Percentiles rank a stretch among this genome's conserved stretches.
Evolutionary conservation across 2,329 filamentous ascomycete genomes (phyloP).

Genomic region (Sphaceloma murrayae): DNA sequence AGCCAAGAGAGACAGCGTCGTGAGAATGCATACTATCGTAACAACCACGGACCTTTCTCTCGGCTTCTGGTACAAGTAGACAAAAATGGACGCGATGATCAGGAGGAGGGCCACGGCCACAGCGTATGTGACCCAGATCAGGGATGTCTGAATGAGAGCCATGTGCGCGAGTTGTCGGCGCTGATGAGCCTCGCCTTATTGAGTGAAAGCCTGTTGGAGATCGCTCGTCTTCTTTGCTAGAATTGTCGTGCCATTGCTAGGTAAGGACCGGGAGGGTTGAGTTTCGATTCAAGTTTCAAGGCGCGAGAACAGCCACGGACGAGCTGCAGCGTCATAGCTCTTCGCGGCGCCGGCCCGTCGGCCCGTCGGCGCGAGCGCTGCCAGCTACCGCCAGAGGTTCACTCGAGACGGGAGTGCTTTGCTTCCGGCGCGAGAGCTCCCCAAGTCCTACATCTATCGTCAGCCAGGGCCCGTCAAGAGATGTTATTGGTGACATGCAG

Average conservation of each 20-base stretch:
- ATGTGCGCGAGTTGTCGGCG: conserved; percentile 31
- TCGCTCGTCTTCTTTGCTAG: too few relatives aligned
- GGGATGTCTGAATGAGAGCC: conserved; percentile 69
- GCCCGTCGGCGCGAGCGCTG: too few relatives aligned
- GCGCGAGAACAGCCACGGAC: neutral
- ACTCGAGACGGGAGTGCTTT: too few relatives aligned
- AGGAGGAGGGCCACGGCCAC: conserved; percentile 70
- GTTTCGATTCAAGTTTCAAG: conserved; percentile 6
- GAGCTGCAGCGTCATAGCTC: conserved; percentile 4
- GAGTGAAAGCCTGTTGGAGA: too few relatives aligned
- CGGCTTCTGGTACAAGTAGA: conserved; percentile 83
- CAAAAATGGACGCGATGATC: conserved; percentile 69
- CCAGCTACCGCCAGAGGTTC: too few relatives aligned
- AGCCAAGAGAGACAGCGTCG: conserved; percentile 75
- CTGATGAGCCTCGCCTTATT: neutral
- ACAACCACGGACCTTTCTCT: conserved; percentile 76
- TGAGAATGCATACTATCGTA: conserved; percentile 75
- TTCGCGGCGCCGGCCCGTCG: too few relatives aligned
- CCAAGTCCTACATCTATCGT: too few relatives aligned
- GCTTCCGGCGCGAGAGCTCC: too few relatives aligned
- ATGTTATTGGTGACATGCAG: conserved; percentile 55
- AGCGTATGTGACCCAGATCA: conserved; percentile 93
- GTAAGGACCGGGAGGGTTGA: too few relatives aligned
- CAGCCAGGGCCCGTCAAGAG: too few relatives aligned
- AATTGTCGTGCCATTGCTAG: too few relatives aligned